A percentile compares a stretch with the other conserved stretches of the same genome.
phyloP scores from a whole-genome alignment of 768 basidiomycete genomes.

The Gymnopilus junonius region DNA sequence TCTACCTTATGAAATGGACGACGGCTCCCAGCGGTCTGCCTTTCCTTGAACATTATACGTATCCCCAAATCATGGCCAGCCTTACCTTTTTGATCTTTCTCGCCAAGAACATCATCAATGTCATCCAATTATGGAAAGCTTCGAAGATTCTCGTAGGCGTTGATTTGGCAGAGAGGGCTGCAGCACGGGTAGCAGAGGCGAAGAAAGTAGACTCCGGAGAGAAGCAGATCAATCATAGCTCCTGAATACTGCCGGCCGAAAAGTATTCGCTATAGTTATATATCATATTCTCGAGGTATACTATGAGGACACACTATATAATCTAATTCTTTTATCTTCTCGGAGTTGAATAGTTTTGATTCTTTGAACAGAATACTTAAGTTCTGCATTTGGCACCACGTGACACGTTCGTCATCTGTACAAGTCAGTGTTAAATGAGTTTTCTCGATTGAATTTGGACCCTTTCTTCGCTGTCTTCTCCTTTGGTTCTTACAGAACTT shows the following conservation, averaged over 20 bases:
- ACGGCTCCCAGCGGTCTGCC: constrained; percentile 64
- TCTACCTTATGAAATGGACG: constrained; percentile 93
- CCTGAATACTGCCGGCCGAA: neutral
- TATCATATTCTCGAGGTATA: constrained; percentile 7
- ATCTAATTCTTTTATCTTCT: neutral
- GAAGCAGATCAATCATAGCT: constrained; percentile 8
- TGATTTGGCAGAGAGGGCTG: constrained; percentile 84
- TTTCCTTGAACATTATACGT: constrained; percentile 54
- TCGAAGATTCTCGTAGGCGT: constrained; percentile 93
- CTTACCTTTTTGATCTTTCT: constrained; percentile 70
- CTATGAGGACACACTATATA: constrained; percentile 10
- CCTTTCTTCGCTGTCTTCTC: neutral
- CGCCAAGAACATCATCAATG: constrained; percentile 90
- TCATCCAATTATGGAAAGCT: constrained; percentile 98
- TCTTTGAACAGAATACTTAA: neutral
- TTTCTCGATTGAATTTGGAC: neutral
- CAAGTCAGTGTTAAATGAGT: neutral
- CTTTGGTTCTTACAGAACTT: neutral
- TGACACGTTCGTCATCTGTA: neutral
- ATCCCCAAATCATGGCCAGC: constrained; percentile 73
- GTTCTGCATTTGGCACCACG: neutral
- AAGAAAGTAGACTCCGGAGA: constrained; percentile 24
- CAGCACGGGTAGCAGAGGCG: constrained; percentile 50
- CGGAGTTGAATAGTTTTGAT: too few species aligned
- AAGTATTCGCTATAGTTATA: constrained; percentile 10